Conservation (phyloP, 805 yeast genomes). For the Blastobotrys parvus region DNA sequence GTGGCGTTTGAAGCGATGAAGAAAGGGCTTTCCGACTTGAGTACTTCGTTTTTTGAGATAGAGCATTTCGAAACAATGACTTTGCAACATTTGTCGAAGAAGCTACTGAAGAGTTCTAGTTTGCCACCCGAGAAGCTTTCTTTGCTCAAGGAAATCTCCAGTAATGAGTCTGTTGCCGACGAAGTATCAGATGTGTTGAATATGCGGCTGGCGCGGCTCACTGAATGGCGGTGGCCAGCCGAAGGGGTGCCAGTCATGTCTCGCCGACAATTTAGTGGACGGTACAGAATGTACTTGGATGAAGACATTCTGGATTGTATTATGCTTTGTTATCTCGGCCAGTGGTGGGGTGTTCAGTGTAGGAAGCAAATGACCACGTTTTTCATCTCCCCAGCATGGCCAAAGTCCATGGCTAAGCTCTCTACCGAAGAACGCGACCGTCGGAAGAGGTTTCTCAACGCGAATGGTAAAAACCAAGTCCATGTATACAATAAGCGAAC, state of each 20-base stretch:
- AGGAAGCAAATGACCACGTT: background rate
- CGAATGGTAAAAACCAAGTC: background rate
- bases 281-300: slow-evolving; percentile 2
- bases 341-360: background rate
- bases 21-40: background rate
- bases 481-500: background rate
- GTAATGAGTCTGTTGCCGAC: background rate
- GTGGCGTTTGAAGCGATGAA: background rate
- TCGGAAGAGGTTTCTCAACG: background rate
- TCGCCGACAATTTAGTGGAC: background rate
- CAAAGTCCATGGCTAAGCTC: background rate
- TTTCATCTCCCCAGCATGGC: background rate
- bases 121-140: background rate
- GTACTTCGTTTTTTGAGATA: background rate
- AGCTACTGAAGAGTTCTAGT: background rate
- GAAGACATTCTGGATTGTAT: slow-evolving; percentile 1
- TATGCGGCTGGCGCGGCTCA: background rate
- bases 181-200: slow-evolving; percentile 1
- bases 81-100: background rate
- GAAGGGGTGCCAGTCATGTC: background rate
- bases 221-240: background rate
- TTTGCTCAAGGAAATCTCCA: background rate
- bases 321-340: background rate
- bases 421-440: background rate
- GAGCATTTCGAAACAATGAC: background rate